phyloP scores from a whole-genome alignment of 2,329 filamentous ascomycete species.

The Ascochyta pisi region DNA sequence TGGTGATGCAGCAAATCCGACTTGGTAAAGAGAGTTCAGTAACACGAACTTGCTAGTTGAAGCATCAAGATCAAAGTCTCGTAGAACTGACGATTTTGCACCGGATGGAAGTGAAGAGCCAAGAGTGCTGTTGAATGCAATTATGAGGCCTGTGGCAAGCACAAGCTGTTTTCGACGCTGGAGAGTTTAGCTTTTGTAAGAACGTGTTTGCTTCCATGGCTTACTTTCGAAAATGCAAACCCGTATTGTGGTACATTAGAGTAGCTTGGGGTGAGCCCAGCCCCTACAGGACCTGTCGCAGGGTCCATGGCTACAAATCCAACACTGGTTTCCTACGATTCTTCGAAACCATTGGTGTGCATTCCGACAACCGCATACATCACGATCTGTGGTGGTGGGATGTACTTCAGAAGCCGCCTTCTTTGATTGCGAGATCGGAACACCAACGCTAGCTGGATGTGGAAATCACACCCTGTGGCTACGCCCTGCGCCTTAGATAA shows the following conservation, averaged over 20 bases:
- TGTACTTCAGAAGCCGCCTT: neutral
- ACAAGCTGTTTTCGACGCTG: slow-evolving; percentile 10
- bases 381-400: neutral
- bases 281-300: neutral
- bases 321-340: neutral
- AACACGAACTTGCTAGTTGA: slow-evolving; percentile 46
- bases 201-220: no score
- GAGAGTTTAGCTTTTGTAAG: neutral
- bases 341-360: neutral
- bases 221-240: slow-evolving; percentile 5
- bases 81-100: slow-evolving; percentile 62
- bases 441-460: neutral
- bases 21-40: slow-evolving; percentile 53
- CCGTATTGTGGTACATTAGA: slow-evolving; percentile 3
- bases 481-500: slow-evolving; percentile 1
- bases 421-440: slow-evolving; percentile 6
- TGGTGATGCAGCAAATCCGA: slow-evolving; percentile 51
- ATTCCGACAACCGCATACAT: neutral
- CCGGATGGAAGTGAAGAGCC: slow-evolving; percentile 63
- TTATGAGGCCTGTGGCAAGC: slow-evolving; percentile 15
- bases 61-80: slow-evolving; percentile 61
- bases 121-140: slow-evolving; percentile 20
- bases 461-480: neutral
- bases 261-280: neutral
- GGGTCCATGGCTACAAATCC: neutral